These are phyloP conservation scores for Boletus rubescentipes DNA, from an alignment of 768 basidiomycete genomes.

Conservation along the genomic window DNA sequence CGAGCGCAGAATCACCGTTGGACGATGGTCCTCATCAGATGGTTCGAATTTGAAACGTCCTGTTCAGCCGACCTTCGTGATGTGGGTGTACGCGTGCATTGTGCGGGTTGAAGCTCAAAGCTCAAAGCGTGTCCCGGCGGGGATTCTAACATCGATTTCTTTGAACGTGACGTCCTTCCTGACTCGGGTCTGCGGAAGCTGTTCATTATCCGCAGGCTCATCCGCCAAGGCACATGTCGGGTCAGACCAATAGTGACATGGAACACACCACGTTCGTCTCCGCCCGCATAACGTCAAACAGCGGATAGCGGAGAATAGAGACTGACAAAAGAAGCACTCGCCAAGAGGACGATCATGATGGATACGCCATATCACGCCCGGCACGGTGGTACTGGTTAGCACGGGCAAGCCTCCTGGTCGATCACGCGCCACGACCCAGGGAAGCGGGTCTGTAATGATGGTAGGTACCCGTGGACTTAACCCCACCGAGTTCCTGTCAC, in stretches of 20 bases:
- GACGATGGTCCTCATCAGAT: constrained; percentile 4
- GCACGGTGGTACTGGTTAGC: not conserved
- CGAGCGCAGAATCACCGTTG: not conserved
- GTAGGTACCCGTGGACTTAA: not conserved
- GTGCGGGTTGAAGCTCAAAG: not conserved
- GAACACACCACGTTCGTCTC: not conserved
- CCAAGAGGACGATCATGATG: not conserved
- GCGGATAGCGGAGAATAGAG: not conserved
- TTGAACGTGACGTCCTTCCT: not conserved
- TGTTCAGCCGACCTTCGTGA: not conserved
- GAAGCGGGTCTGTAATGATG: not conserved
- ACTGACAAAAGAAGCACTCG: not conserved
- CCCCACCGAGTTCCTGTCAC: not conserved
- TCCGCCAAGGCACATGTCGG: not conserved
- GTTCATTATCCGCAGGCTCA: not conserved
- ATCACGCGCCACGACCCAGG: not conserved
- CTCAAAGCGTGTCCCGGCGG: not conserved
- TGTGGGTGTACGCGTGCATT: not conserved
- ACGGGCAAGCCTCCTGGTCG: not conserved
- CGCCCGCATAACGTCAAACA: not conserved
- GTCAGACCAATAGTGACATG: not conserved
- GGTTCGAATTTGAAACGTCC: not conserved
- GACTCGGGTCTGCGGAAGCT: not conserved
- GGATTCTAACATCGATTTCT: not conserved
- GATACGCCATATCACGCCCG: not conserved